These are phyloP conservation scores for Aspergillus fischeri DNA, from an alignment of 2,329 filamentous ascomycete species.

Conservation along the genomic window DNA sequence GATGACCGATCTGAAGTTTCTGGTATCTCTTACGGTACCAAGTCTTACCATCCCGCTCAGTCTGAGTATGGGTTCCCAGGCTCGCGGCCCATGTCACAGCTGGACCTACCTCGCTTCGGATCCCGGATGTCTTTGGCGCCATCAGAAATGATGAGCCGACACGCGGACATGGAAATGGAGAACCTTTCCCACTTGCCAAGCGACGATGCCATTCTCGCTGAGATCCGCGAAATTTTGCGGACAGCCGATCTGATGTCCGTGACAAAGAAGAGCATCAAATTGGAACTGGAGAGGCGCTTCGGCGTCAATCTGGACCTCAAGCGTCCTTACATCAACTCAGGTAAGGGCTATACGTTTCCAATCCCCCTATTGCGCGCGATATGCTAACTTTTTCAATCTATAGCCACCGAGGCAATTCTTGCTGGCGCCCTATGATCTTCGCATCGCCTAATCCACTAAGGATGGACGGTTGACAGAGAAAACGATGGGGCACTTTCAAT, in stretches of 20 bases:
- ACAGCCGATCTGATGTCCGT: slow-evolving; percentile 95
- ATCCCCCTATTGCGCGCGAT: slow-evolving; percentile 2
- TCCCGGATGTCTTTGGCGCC: slow-evolving; percentile 78
- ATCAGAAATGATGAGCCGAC: slow-evolving; percentile 65
- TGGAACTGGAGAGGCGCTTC: slow-evolving; percentile 86
- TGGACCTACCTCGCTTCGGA: slow-evolving; percentile 53
- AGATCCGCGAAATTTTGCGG: slow-evolving; percentile 89
- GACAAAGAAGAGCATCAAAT: slow-evolving; percentile 97
- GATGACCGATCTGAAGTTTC: slow-evolving; percentile 84
- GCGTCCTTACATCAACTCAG: slow-evolving; percentile 89
- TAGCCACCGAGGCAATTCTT: slow-evolving; percentile 72
- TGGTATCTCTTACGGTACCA: slow-evolving; percentile 92
- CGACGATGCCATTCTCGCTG: slow-evolving; percentile 84
- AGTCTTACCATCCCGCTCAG: slow-evolving; percentile 59
- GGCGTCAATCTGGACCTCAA: slow-evolving; percentile 80
- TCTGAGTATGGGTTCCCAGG: slow-evolving; percentile 69
- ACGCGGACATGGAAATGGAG: slow-evolving; percentile 67
- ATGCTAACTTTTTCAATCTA: slow-evolving; percentile 18
- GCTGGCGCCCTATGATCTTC: slow-evolving; percentile 64
- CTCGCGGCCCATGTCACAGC: slow-evolving; percentile 58
- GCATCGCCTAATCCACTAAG: neutral
- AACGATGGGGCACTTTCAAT: neutral
- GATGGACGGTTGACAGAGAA: neutral
- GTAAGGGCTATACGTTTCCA: slow-evolving; percentile 51
- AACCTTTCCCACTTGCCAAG: slow-evolving; percentile 73